Base-by-base conservation (phyloP, 129 eudicot species). In the Daucus carota region DNA sequence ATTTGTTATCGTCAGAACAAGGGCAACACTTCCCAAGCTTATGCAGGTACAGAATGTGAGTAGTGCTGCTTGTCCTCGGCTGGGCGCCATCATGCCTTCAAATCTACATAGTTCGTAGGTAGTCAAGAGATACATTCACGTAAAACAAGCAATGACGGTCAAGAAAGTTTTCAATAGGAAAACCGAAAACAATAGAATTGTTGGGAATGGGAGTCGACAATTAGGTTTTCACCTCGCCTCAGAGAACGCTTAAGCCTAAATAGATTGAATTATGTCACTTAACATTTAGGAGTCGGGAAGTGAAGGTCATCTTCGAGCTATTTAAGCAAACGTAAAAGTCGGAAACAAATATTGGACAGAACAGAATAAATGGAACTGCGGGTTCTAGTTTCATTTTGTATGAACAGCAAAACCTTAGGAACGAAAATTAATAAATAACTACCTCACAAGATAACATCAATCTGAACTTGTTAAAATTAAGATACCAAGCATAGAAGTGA, bases 31-130 rank as follows among this genome's bases (percentile, higher is more conserved):
- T 72, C 86, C 98, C 67, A 92, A 81, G 48, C 98, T 92, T 80
- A 92, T 88, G 76, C 96, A 90, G 43, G 98, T 92, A 85, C 98
- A 92, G 87, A 92, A 92, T 47, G 96, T 90, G 7, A 92, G 84
- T 29, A 92, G 82, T 75, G 96, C 96, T 9, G 96, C 98, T 80
- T 92, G 98, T 28, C 94, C 93, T 68, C 94, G 84, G 86, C 98
- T 92, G 20, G 98, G 98, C 44, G 88, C 92, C 98, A 92, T 92
- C 84, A 57, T 80, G 54, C 98, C 98, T 84, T 92, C 89, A 63
- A 92, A 92, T 71, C 98, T 92, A 77, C 88, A 79, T 50, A 47
- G 66, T 44, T 67, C 4, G 57, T 28, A 60, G 33, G 8, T 60
- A 59, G 34, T 26, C 17, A 26, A 59, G 6, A 8, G 31, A 24